Conservation (phyloP, 352 stramenopile genomes). For the Phytophthora agathidicida region DNA sequence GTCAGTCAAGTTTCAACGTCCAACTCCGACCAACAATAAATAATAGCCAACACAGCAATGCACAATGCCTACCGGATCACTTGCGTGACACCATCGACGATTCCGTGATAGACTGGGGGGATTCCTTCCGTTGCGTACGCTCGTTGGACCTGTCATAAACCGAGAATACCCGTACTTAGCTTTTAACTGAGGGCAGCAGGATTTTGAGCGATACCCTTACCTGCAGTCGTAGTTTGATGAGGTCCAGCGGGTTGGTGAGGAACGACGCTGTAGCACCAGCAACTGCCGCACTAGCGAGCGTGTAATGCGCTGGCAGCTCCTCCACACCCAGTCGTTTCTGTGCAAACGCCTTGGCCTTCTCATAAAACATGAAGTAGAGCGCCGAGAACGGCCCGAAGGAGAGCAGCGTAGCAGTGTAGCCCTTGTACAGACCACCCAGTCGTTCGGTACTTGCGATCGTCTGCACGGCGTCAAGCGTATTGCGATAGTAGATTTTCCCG, state of each 20-base stretch:
- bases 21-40: background rate
- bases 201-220: slow-evolving; percentile 39
- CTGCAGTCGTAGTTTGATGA: slow-evolving; percentile 97
- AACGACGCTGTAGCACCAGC: slow-evolving; percentile 93
- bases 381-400: slow-evolving; percentile 98
- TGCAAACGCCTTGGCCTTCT: slow-evolving; percentile 78
- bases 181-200: background rate
- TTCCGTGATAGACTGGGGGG: slow-evolving; percentile 54
- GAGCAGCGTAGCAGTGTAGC: slow-evolving; percentile 95
- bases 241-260: slow-evolving; percentile 97
- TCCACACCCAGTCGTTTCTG: slow-evolving; percentile 44
- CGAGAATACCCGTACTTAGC: slow-evolving; percentile 14
- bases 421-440: slow-evolving; percentile 93
- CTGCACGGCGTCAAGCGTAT: slow-evolving; percentile 89
- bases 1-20: slow-evolving; percentile 1
- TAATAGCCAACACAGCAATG: background rate
- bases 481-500: slow-evolving; percentile 87
- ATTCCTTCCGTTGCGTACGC: slow-evolving; percentile 42
- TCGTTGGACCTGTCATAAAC: slow-evolving; percentile 45
- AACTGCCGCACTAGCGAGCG: slow-evolving; percentile 68
- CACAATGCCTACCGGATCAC: slow-evolving; percentile 58
- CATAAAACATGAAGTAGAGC: slow-evolving; percentile 98
- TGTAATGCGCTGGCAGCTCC: slow-evolving; percentile 66
- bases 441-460: slow-evolving; percentile 93
- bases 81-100: slow-evolving; percentile 90